Base-by-base conservation (phyloP, 2,329 filamentous ascomycete genomes). In the Dichotomopilus funicola region DNA sequence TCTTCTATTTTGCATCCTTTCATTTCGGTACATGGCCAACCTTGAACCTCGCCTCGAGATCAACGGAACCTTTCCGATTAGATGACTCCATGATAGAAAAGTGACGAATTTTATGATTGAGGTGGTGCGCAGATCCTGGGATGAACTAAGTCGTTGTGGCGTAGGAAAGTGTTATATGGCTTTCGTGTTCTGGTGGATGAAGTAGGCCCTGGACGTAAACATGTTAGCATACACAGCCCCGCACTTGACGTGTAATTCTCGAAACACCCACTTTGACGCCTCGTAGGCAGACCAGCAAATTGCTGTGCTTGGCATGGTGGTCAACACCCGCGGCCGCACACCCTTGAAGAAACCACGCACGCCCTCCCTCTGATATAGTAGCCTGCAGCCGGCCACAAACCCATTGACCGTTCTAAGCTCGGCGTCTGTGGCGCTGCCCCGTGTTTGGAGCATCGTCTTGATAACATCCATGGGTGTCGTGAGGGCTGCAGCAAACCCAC, bases 401-500 rank as follows among this genome's bases (percentile, higher is more conserved):
- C 91, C 87, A 66, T 85, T 89, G n/a, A 91, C 89, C n/a, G 84
- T 86, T 60, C 91, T 81, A 57, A 95, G 80, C 68, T 96, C 90
- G 12, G 82, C 73, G 67, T 96, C 94, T 27, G 79, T 77, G 0
- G 90, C 89, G 47, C 68, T 88, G 51, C 94, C 94, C 66, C 92
- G 82, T 7, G 94, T 99, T 72, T 99, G 94, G 64, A 99, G 75
- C 72, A 99, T 85, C 1, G 94, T 99, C 79, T 99, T 99, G 71
- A 99, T 94, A 40, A 99, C 94, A 67, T 99, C 94, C 76, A 99
- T 86, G 4, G 94, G 94, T 0, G 94, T 99, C 3, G 94, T 99
- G 49, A 97, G 78, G 46, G 89, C 94, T 19, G 94, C 92, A 2
- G 94, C 94, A 65, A 97, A 85, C 5, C 94, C 94, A 70, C 94